Evolutionary conservation across 1,139 yeast genomes (phyloP), one percentile per base, ranked within the genome.

Genomic region (Suhomyces chickasaworum): DNA sequence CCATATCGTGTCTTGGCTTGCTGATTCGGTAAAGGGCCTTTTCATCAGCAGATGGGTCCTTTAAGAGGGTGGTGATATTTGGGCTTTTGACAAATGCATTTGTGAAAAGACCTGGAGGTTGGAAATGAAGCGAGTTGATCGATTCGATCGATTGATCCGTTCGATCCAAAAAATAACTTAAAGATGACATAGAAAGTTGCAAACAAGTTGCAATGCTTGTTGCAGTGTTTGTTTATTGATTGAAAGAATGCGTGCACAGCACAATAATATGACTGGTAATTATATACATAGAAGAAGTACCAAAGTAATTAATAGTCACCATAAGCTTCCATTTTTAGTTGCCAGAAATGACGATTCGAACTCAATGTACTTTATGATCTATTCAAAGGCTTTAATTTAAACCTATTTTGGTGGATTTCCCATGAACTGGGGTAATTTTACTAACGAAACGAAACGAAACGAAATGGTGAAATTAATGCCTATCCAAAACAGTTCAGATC

Each of bases 41-140:
- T 54, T 84, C 90, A 41, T 76, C 77, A 1, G 60, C 60, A 29
- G 80, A 80, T 2, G 87, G 81, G 60, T 84, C 89, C 52, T 84
- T 74, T 27, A 85, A 67, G 33, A 84, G 65, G n/a, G 73, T 65
- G 5, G 85, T 81, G 48, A 84, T 81, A 32, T 77, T 77, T 1
- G 84, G 84, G 30, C 75, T 68, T 29, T 71, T 65, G 9, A 81
- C 71, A 17, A 84, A 67, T 5, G 90, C 83, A 56, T 84, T 84
- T 33, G 89, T 81, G 63, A 84, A 85, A 30, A 81, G 74, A 1
- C 88, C 87, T 0, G 86, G 78, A 0, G 75, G 69, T 2, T 71
- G 60, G 57, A 82, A 82, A 45, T 75, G 63, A 8, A 74, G 67
- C 2, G 70, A 36, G 57, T 58, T 33, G 59, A 63, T 7, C 65